Evolutionary conservation across 2,329 filamentous ascomycete genomes (phyloP).

Genomic region (Ophiobolus disseminans): DNA sequence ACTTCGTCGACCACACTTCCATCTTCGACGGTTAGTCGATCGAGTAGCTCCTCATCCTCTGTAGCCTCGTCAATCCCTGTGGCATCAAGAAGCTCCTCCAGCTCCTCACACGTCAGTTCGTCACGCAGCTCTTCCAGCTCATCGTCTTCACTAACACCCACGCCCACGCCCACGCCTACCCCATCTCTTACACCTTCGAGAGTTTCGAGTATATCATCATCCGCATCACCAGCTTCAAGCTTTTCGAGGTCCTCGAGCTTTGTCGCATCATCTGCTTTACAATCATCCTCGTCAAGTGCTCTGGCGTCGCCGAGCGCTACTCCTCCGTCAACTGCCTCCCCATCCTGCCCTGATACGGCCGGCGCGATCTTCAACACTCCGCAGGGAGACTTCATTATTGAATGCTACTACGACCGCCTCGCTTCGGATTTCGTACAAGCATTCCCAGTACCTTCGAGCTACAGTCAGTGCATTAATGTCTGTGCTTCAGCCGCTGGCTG

Average conservation of each 20-base stretch:
- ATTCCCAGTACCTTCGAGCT: conserved; percentile 2
- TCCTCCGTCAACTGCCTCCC: neutral
- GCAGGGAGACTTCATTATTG: conserved; percentile 14
- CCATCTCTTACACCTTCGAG: neutral
- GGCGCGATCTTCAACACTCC: conserved; percentile 12
- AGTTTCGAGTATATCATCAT: too few species aligned
- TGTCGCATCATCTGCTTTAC: neutral
- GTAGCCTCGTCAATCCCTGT: neutral
- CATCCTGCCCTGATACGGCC: conserved; percentile 13
- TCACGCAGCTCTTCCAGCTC: neutral
- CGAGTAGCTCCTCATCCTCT: neutral
- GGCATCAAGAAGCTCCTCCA: neutral
- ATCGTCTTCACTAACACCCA: too few species aligned
- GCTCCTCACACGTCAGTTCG: neutral
- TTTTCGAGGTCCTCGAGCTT: neutral
- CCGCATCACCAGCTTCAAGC: neutral
- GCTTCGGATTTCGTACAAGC: conserved; percentile 10
- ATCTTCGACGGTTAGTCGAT: conserved; percentile 1
- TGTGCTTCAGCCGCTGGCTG: conserved; percentile 10
- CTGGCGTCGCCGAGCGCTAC: conserved; percentile 1
- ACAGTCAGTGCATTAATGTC: conserved; percentile 10
- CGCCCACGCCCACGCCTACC: neutral
- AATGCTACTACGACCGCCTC: conserved; percentile 17
- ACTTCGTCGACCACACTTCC: neutral
- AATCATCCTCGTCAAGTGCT: conserved; percentile 1